Evolutionary conservation across 495 filamentous ascomycete genomes (phyloP), one percentile per base, ranked within the genome.

Genomic region (Daldinia concentrica): DNA sequence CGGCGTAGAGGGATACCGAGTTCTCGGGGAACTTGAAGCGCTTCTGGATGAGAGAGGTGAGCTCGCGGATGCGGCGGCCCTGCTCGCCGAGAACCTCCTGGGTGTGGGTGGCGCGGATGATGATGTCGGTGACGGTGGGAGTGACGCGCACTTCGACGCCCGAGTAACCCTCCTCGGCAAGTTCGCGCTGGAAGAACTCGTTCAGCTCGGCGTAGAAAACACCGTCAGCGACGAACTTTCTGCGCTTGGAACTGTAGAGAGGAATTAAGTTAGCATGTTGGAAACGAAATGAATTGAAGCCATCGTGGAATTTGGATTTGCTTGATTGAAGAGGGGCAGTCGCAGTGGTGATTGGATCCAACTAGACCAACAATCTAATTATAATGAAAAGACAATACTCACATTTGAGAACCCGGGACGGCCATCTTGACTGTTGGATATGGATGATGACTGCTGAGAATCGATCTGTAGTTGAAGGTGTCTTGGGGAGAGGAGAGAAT

Each of bases 21-120:
- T 98, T 98, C 88, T 98, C 95, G 81, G 95, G 94, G 89, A 99
- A 99, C 88, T 98, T 98, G 92, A 98, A 99, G 75, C 95, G 93
- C 90, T 99, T 98, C 88, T 98, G 96, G 89, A 99, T 98, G 81
- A 99, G 92, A 72, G 93, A 97, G 79, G 95, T 99, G 85, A 99
- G 93, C 87, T 99, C 95, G 83, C 95, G 94, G 85, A 99, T 99
- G 84, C 95, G 93, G 85, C 95, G 93, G 76, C 95, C 95, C 88
- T 98, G 95, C 90, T 99, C 95, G 81, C 95, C 95, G 76, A 99
- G 93, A 77, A 99, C 95, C 86, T 99, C 95, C 87, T 99, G 95
- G 80, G 95, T 99, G 90, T 99, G 95, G 79, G 95, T 99, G 77
- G 96, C 96, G 84, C 96, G 94, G 89, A 98, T 96, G 89, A 98